phyloP scores from a whole-genome alignment of 1,284 basidiomycete species.

The Schizopora paradoxa region DNA sequence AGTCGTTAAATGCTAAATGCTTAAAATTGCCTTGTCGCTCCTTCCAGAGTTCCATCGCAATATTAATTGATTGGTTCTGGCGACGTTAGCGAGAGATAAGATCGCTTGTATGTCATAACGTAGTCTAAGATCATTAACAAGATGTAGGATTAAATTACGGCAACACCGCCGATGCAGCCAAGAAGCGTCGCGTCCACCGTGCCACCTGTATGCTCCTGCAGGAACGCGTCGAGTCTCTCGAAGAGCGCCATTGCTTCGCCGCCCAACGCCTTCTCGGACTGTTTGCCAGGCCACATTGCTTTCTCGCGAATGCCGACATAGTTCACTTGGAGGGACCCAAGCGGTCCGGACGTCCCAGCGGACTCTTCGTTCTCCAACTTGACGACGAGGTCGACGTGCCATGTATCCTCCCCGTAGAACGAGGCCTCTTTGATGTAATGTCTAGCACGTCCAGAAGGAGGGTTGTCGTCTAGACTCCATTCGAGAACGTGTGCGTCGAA shows the following conservation, averaged over 20 bases:
- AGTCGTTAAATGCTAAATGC: no score
- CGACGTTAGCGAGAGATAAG: no score
- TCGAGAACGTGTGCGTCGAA: conserved; percentile 88
- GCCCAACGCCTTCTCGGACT: conserved; percentile 42
- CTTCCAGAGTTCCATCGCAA: no score
- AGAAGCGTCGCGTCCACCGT: conserved; percentile 61
- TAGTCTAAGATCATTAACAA: no score
- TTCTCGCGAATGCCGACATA: conserved; percentile 71
- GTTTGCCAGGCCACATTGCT: conserved; percentile 77
- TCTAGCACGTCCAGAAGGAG: conserved; percentile 67
- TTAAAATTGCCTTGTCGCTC: no score
- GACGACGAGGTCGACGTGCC: conserved; percentile 68
- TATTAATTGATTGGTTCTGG: no score
- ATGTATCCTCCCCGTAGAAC: conserved; percentile 70
- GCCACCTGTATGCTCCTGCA: conserved; percentile 51
- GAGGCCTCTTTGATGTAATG: conserved; percentile 92
- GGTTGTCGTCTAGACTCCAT: conserved; percentile 79
- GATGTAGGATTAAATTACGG: conserved; percentile 18
- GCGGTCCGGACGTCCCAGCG: conserved; percentile 18
- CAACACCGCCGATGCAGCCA: conserved; percentile 63
- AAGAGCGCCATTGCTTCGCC: conserved; percentile 63
- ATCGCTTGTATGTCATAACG: no score
- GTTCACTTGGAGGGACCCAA: conserved; percentile 44
- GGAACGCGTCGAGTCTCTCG: conserved; percentile 60
- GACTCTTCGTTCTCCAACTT: conserved; percentile 36